Conservation (phyloP, 2,329 filamentous ascomycete species). For the Aspergillus proliferans region DNA sequence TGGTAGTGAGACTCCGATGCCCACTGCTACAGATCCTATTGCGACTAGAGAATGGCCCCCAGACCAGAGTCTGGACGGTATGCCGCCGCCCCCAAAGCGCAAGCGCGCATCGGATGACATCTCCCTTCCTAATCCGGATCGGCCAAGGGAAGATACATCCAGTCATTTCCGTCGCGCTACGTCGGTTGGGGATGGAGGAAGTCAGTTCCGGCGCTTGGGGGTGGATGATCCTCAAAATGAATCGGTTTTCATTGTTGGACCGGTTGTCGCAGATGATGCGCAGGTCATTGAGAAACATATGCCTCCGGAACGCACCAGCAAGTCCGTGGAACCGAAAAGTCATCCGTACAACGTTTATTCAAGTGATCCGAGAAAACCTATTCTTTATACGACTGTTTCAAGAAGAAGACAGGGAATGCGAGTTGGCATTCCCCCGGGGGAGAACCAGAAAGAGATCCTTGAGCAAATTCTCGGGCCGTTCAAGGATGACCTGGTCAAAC, state of each 20-base stretch:
- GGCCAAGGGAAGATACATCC: constrained; percentile 12
- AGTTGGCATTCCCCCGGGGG: constrained; percentile 37
- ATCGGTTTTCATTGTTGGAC: constrained; percentile 53
- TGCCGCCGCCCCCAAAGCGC: constrained; percentile 28
- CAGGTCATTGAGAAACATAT: constrained; percentile 57
- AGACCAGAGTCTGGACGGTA: constrained; percentile 17
- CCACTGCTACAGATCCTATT: constrained; percentile 20
- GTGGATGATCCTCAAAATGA: constrained; percentile 35
- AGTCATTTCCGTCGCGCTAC: constrained; percentile 17
- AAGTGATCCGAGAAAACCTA: constrained; percentile 41
- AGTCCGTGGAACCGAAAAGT: constrained; percentile 34
- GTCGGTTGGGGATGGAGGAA: constrained; percentile 21
- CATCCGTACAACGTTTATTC: constrained; percentile 48
- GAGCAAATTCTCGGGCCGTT: constrained; percentile 56
- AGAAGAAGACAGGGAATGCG: constrained; percentile 44
- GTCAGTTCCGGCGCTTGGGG: constrained; percentile 25
- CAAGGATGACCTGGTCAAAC: constrained; percentile 45
- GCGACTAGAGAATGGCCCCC: constrained; percentile 20
- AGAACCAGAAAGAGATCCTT: constrained; percentile 50
- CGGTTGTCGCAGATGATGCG: constrained; percentile 54
- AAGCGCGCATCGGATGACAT: constrained; percentile 27
- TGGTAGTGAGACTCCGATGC: constrained; percentile 17
- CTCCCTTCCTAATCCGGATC: constrained; percentile 17
- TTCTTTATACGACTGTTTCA: constrained; percentile 46
- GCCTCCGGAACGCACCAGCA: constrained; percentile 35